Percentiles rank a stretch among this genome's conserved stretches.
Evolutionary conservation across 352 stramenopile species (phyloP).

Genomic region (Phytophthora tentaculata): DNA sequence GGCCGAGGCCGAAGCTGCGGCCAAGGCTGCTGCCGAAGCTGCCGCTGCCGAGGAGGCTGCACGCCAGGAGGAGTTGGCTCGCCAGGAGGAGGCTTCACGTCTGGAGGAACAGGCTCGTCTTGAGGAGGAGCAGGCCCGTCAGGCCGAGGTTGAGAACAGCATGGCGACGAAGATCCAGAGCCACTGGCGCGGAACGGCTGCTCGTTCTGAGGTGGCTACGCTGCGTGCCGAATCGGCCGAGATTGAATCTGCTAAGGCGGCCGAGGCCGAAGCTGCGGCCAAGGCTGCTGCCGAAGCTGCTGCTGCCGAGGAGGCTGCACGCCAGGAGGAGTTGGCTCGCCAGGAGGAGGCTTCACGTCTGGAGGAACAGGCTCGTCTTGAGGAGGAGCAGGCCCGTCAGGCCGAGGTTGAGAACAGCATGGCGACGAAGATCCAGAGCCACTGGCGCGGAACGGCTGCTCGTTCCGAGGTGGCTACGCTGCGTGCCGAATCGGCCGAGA

Average conservation of each 20-base stretch:
- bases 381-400: conserved; percentile 5
- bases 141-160: not conserved
- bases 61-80: conserved; percentile 5
- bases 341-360: conserved; percentile 4
- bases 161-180: conserved; percentile 41
- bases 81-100: conserved; percentile 4
- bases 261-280: not conserved
- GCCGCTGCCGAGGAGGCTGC: not conserved
- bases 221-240: conserved; percentile 7
- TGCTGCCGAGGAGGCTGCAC: not conserved
- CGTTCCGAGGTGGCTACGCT: conserved; percentile 17
- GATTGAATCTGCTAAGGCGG: conserved; percentile 1
- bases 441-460: conserved; percentile 31
- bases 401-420: not conserved
- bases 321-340: conserved; percentile 6
- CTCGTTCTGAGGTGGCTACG: conserved; percentile 16
- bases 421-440: conserved; percentile 39
- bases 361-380: conserved; percentile 8
- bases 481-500: conserved; percentile 3
- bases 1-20: not conserved
- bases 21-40: conserved; percentile 4
- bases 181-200: conserved; percentile 30
- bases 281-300: conserved; percentile 1
- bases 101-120: conserved; percentile 5
- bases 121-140: conserved; percentile 6